phyloP scores from a whole-genome alignment of 2,329 filamentous ascomycete genomes.

The Fusarium sublunatum region DNA sequence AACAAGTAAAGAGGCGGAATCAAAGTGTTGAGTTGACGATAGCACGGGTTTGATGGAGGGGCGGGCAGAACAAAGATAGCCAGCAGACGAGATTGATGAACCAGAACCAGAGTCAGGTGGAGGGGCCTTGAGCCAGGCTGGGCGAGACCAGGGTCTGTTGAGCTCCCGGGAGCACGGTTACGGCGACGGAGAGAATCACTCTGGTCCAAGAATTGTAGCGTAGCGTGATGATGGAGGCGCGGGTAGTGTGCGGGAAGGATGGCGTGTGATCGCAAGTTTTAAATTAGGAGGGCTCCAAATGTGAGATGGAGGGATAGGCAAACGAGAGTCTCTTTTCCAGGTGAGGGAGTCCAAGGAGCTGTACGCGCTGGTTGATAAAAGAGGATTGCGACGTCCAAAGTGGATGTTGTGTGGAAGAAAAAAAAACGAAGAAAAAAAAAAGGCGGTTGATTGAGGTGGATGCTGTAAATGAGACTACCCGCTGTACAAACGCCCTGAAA shows the following conservation, averaged over 20 bases:
- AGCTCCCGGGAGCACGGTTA: constrained; percentile 38
- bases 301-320: constrained; percentile 26
- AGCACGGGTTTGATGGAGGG: constrained; percentile 42
- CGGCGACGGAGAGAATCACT: constrained; percentile 27
- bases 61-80: constrained; percentile 33
- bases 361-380: constrained; percentile 15
- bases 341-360: constrained; percentile 3
- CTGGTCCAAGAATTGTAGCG: constrained; percentile 14
- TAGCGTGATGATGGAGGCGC: constrained; percentile 45
- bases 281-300: constrained; percentile 40
- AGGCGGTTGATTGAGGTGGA: constrained; percentile 33
- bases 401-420: constrained; percentile 32
- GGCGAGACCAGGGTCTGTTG: constrained; percentile 38
- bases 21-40: constrained; percentile 36
- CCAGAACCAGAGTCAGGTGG: constrained; percentile 41
- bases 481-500: constrained; percentile 25
- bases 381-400: constrained; percentile 33
- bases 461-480: constrained; percentile 30
- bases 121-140: constrained; percentile 23
- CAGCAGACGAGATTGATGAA: constrained; percentile 34
- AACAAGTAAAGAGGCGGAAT: constrained; percentile 35
- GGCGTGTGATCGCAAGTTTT: constrained; percentile 42
- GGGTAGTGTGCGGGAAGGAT: constrained; percentile 42
- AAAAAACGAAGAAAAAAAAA: constrained; percentile 34
- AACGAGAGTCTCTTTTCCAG: constrained; percentile 5